Conservation (phyloP, 2,329 filamentous ascomycete species). For the Penicillium sclerotiorum region DNA sequence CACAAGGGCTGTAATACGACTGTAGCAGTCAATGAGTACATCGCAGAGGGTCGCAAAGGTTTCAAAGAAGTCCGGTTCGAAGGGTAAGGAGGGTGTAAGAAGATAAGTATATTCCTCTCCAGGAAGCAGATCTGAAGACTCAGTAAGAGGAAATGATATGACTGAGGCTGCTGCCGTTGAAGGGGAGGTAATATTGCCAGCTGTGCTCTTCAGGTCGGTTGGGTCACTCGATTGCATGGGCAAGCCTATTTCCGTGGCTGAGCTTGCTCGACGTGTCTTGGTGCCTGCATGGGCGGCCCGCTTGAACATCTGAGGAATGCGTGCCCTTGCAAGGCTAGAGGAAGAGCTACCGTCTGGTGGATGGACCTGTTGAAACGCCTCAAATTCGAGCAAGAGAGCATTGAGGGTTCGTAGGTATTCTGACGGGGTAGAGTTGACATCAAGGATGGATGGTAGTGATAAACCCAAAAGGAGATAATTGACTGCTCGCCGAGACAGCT, state of each 20-base stretch:
- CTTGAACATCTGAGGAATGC: conserved; percentile 83
- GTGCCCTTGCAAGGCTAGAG: conserved; percentile 72
- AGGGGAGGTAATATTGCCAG: conserved; percentile 42
- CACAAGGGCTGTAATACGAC: conserved; percentile 73
- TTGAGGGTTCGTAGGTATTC: conserved; percentile 90
- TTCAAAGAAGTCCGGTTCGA: conserved; percentile 96
- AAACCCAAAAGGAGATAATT: conserved; percentile 93
- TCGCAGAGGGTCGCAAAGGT: conserved; percentile 96
- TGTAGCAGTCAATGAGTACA: conserved; percentile 90
- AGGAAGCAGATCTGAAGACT: conserved; percentile 65
- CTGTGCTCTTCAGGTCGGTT: conserved; percentile 51
- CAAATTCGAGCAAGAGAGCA: conserved; percentile 84
- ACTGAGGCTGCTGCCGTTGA: conserved; percentile 41
- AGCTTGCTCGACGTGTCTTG: conserved; percentile 62
- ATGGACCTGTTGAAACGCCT: conserved; percentile 87
- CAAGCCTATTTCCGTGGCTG: conserved; percentile 62
- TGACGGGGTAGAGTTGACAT: conserved; percentile 74
- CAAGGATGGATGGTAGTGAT: conserved; percentile 84
- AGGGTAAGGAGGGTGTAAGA: conserved; percentile 87
- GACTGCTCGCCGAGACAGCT: conserved; percentile 84
- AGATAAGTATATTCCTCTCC: conserved; percentile 88
- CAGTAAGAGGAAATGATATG: conserved; percentile 50
- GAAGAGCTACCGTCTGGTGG: conserved; percentile 71
- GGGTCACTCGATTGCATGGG: conserved; percentile 54
- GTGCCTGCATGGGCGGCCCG: conserved; percentile 59